A percentile compares a stretch with the other conserved stretches of the same genome.
phyloP scores from a whole-genome alignment of 345 rosid species.

The Hibiscus tridactylites region DNA sequence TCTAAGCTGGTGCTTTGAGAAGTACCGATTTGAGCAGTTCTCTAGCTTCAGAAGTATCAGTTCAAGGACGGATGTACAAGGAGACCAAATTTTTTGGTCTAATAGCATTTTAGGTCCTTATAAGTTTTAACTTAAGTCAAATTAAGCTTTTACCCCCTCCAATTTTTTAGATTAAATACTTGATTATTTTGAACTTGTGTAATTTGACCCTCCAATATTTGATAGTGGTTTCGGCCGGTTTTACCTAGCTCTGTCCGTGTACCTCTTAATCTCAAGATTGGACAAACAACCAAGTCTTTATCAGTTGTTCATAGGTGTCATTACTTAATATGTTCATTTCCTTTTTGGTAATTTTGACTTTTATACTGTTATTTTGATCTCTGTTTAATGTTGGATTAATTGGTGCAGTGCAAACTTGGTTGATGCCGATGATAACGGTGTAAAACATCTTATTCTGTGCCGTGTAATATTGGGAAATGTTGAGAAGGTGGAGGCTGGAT shows the following conservation, averaged over 20 bases:
- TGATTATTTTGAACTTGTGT: too few species aligned
- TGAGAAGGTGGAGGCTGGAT: conserved; percentile 33
- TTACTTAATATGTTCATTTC: neutral
- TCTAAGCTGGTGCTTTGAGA: neutral
- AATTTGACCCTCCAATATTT: too few species aligned
- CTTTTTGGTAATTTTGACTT: neutral
- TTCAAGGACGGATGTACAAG: too few species aligned
- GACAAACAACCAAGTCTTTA: neutral
- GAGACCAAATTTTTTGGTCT: too few species aligned
- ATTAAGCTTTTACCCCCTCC: too few species aligned
- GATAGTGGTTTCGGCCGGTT: too few species aligned
- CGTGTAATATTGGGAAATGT: conserved; percentile 39
- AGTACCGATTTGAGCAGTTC: neutral
- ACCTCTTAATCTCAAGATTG: neutral
- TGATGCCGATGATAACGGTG: conserved; percentile 34
- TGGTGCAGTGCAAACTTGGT: conserved; percentile 23
- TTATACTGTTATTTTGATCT: neutral
- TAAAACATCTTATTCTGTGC: conserved; percentile 38
- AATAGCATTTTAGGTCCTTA: too few species aligned
- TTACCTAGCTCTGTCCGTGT: too few species aligned
- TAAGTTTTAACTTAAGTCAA: too few species aligned
- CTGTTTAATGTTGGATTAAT: neutral
- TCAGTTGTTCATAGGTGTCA: neutral
- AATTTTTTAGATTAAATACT: too few species aligned
- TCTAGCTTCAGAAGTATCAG: too few species aligned